Evolutionary conservation across 176 grass and related monocot species (phyloP), one percentile per base, ranked within the genome.

Genomic region (Rhipidocladum racemiflorum): DNA sequence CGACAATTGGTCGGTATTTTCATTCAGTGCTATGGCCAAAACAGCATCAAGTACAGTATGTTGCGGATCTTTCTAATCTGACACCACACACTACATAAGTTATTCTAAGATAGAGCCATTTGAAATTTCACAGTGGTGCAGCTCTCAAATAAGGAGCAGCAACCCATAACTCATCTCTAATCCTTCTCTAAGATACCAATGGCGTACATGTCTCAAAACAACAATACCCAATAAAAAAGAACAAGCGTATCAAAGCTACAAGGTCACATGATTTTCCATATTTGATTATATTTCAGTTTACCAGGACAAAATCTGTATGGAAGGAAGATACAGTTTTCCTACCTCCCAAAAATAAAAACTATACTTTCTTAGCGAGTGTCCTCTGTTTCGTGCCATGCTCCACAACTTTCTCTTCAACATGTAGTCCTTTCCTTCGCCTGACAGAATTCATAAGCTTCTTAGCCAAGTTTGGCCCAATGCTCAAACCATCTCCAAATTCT

Each of bases 371-470:
- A 42, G 95, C 88, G 13, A 92, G 90, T 14, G 95, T 94, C 80
- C 95, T 84, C 85, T 97, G 95, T 68, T 97, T 97, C 38, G 95
- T 91, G 24, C 92, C 95, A 67, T 94, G 92, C 60, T 97, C 88
- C n/a, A 97, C 95, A 36, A 94, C 95, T 76, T 97, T 94, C 72
- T 97, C 90, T 69, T 97, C 92, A 3, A 97, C 90, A 82, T 85
- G 90, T 34, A 97, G 76, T 12, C 95, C 95, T 76, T 97, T 97
- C 74, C 92, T 90, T 80, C 92, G 69, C 54, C 95, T 92, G 50
- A 97, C 88, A 46, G 90, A 90, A 92, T 94, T 92, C 86, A 97
- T 89, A 61, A 97, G 85, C 61, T 87, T 90, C 67, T 91, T 92
- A 35, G 95, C 88, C 64, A 92, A 78, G 72, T 97, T 97, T 67